Base-by-base conservation (phyloP, 169 alveolate species). In the Plasmodium chabaudi region DNA sequence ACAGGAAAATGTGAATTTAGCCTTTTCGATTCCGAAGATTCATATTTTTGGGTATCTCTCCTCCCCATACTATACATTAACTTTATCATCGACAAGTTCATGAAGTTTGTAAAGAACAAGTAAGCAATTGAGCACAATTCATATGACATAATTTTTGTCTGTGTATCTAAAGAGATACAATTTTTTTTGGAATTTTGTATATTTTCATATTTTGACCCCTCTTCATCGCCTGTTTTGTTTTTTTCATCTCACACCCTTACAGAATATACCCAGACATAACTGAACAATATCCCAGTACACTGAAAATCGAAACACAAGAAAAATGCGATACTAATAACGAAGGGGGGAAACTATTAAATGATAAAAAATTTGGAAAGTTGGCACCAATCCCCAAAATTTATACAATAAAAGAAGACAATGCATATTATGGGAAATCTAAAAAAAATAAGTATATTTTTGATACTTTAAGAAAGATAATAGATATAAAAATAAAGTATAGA, bases 1-100 rank as follows among this genome's bases (percentile, higher is more conserved):
- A 56, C 17, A 21, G 91, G 91, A 46, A 71, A 69, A 25, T 86
- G 91, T 21, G 91, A 86, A 25, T 70, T 86, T 21, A 70, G 91
- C 17, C 75, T 86, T 13, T 86, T 86, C 42, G 44, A 42, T 9
- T 25, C 25, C 9, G 73, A 86, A 34, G 74, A 70, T 53, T 6
- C 55, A 19, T 86, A 86, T 64, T 86, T 86, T 61, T 86, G 91
- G 91, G 6, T 71, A 23, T 70, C 91, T 13, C 69, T 86, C 6
- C 51, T 70, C 3, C 86, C 91, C 2, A 86, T 86, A 17, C 47
- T 86, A 42, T 70, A 86, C 39, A 59, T 86, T 7, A 86, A 71
- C 68, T 86, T 44, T 86, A 9, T 68, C 9, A 15, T 86, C 7
- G 75, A 69, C 57, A 86, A 86, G 67, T 23, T 55, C n/a, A 53